A percentile compares a stretch with the other conserved stretches of the same genome.
Evolutionary conservation across 352 stramenopile genomes (phyloP).

Genomic region (Phytophthora foliorum): DNA sequence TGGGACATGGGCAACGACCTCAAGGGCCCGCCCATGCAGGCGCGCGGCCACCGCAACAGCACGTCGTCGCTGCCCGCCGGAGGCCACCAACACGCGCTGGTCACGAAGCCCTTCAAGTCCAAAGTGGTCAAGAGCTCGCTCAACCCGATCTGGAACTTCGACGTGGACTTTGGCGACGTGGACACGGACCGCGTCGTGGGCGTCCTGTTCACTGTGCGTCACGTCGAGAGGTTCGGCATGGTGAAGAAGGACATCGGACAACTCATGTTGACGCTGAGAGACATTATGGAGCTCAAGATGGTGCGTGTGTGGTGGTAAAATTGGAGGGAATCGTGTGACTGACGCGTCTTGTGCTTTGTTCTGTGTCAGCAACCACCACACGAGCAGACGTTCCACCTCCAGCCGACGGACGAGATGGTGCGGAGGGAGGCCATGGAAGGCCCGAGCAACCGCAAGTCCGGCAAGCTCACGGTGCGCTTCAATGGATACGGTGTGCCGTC

Average conservation of each 20-base stretch:
- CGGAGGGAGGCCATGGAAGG: conserved; percentile 60
- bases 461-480: conserved; percentile 72
- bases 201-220: conserved; percentile 73
- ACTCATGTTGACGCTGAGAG: conserved; percentile 66
- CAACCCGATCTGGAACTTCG: conserved; percentile 86
- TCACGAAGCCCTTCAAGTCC: conserved; percentile 63
- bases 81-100: conserved; percentile 33
- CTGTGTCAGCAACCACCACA: conserved; percentile 60
- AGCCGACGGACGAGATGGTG: conserved; percentile 71
- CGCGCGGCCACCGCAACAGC: conserved; percentile 24
- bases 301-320: conserved; percentile 32
- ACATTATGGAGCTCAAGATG: conserved; percentile 82
- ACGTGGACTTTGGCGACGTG: conserved; percentile 84
- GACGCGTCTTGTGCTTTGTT: conserved; percentile 11
- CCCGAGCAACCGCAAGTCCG: conserved; percentile 70
- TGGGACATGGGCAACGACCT: conserved; percentile 64
- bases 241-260: conserved; percentile 82
- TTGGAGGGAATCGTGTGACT: conserved; percentile 5
- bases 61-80: conserved; percentile 34
- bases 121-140: conserved; percentile 76
- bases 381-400: conserved; percentile 64
- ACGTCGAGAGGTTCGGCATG: conserved; percentile 79
- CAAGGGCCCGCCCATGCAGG: conserved; percentile 33
- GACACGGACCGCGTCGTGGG: conserved; percentile 73
- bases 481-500: conserved; percentile 71